phyloP scores from a whole-genome alignment of 2,329 filamentous ascomycete species.

The Aspergillus sp. region DNA sequence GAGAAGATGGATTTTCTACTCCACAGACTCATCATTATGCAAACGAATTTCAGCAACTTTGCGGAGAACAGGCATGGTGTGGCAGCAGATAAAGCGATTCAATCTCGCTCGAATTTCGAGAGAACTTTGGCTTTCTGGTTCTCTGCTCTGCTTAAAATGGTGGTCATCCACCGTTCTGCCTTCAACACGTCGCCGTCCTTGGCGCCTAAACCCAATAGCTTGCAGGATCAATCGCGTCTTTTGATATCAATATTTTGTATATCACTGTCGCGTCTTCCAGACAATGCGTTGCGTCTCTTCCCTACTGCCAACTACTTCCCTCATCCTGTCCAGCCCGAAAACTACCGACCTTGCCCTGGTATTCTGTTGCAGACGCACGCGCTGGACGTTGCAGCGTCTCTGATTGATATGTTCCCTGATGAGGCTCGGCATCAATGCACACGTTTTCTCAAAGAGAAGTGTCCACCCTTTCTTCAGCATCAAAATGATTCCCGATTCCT shows the following conservation, averaged over 20 bases:
- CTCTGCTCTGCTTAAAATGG: conserved; percentile 35
- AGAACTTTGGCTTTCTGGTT: conserved; percentile 35
- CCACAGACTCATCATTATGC: conserved; percentile 29
- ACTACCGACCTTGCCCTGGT: conserved; percentile 24
- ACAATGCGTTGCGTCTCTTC: conserved; percentile 25
- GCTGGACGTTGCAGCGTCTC: conserved; percentile 40
- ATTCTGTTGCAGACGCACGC: conserved; percentile 36
- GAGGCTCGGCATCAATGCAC: conserved; percentile 39
- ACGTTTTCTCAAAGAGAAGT: conserved; percentile 39
- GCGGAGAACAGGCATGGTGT: conserved; percentile 10
- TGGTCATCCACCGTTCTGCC: conserved; percentile 35
- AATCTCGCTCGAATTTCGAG: conserved; percentile 19
- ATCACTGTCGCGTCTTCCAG: conserved; percentile 32
- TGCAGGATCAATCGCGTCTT: conserved; percentile 32
- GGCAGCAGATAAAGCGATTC: conserved; percentile 4
- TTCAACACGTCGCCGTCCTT: conserved; percentile 21
- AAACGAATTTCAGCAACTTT: conserved; percentile 17
- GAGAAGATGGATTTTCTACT: conserved; percentile 37
- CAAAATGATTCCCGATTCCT: conserved; percentile 36
- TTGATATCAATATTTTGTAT: conserved; percentile 37
- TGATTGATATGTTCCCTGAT: conserved; percentile 41
- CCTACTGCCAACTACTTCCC: conserved; percentile 26
- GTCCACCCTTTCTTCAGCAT: conserved; percentile 30
- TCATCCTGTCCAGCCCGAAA: conserved; percentile 15
- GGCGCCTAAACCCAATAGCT: conserved; percentile 17